phyloP scores from a whole-genome alignment of 441 rosid species.

The Pelargonium citronellum region DNA sequence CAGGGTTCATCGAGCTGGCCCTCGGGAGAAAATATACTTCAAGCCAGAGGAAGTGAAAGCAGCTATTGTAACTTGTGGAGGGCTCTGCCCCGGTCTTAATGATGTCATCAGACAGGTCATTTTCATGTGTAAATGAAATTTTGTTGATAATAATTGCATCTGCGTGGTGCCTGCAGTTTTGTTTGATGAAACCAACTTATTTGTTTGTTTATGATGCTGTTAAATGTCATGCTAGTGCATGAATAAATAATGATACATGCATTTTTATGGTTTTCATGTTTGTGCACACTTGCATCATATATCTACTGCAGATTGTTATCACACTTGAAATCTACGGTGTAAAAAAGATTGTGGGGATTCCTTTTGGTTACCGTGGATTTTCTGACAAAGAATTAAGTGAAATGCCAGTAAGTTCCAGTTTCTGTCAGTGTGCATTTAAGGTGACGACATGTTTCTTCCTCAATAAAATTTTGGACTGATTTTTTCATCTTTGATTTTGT shows the following conservation, averaged over 20 bases:
- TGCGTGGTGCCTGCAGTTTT: too few relatives aligned
- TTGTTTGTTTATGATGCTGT: not conserved
- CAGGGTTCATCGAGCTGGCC: constrained; percentile 98
- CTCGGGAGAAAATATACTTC: constrained; percentile 83
- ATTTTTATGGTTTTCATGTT: too few relatives aligned
- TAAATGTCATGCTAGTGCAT: constrained; percentile 11
- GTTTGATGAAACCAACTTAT: not conserved
- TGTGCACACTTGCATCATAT: constrained; percentile 10
- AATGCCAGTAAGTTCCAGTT: constrained; percentile 53
- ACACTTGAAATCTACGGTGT: constrained; percentile 96
- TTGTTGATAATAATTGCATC: not conserved
- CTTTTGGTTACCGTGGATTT: constrained; percentile 92
- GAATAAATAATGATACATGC: not conserved
- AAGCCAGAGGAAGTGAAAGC: constrained; percentile 92
- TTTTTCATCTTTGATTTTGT: constrained; percentile 17
- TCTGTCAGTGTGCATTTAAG: constrained; percentile 2
- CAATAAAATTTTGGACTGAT: not conserved
- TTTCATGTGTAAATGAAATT: constrained; percentile 18
- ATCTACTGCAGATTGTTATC: constrained; percentile 70
- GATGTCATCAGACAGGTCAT: constrained; percentile 93
- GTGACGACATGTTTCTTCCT: not conserved
- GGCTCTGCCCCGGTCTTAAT: constrained; percentile 96
- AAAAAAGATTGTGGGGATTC: constrained; percentile 88
- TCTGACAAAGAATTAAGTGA: constrained; percentile 58
- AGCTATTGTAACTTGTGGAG: constrained; percentile 93